These are phyloP conservation scores for Agapanthus africanus DNA, from an alignment of 106 monocot species.

Conservation along the genomic window DNA sequence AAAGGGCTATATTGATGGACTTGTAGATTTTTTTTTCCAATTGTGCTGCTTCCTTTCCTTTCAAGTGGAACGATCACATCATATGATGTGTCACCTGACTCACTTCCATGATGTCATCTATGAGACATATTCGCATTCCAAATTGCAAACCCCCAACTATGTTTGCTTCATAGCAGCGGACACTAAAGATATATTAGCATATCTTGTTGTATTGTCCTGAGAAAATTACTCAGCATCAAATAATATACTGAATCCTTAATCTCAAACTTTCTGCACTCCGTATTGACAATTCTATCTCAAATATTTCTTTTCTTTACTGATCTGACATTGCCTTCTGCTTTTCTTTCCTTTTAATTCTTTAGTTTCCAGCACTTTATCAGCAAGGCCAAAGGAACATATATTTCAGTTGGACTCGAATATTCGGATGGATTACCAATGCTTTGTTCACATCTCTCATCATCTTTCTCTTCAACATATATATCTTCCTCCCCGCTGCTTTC, in stretches of 20 bases:
- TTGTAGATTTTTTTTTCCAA: too few relatives aligned
- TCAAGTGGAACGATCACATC: too few relatives aligned
- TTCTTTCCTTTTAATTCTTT: not conserved
- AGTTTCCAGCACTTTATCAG: conserved; percentile 22
- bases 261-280: not conserved
- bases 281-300: not conserved
- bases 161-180: too few relatives aligned
- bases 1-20: too few relatives aligned
- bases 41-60: too few relatives aligned
- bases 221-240: not conserved
- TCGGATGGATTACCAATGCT: conserved; percentile 24
- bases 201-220: not conserved
- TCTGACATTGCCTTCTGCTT: not conserved
- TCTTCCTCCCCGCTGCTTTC: conserved; percentile 7
- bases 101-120: too few relatives aligned
- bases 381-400: conserved; percentile 16
- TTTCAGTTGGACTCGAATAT: conserved; percentile 16
- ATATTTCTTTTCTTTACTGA: not conserved
- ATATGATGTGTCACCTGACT: too few relatives aligned
- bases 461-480: conserved; percentile 7
- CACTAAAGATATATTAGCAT: not conserved
- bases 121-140: too few relatives aligned
- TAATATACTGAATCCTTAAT: not conserved
- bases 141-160: too few relatives aligned
- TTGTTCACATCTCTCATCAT: conserved; percentile 12